Evolutionary conservation across 202 grass and related monocot species (phyloP).

Genomic region (Dendrocalamus latiflorus): DNA sequence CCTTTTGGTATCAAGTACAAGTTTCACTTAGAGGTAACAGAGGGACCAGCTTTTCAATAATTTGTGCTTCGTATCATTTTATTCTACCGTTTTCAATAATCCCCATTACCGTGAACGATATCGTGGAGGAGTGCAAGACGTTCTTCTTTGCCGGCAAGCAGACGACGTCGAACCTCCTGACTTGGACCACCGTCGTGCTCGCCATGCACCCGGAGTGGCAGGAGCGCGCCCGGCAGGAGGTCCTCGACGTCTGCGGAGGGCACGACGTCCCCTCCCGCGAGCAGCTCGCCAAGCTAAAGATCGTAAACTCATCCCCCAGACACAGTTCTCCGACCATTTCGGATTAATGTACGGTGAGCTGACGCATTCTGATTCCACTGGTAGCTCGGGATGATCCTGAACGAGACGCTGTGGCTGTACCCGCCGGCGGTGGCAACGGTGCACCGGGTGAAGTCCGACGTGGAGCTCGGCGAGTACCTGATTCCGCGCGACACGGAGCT

Average conservation of each 20-base stretch:
- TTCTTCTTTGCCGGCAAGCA: too few species aligned
- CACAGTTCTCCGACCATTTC: background rate
- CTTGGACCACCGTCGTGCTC: too few species aligned
- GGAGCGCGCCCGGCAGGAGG: conserved; percentile 61
- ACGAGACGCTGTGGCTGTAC: conserved; percentile 94
- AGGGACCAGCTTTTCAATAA: too few species aligned
- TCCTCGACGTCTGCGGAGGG: conserved; percentile 50
- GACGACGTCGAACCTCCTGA: too few species aligned
- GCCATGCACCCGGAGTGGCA: conserved; percentile 88
- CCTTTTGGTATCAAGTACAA: too few species aligned
- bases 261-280: too few species aligned
- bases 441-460: conserved; percentile 72
- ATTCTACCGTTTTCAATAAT: too few species aligned
- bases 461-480: conserved; percentile 64
- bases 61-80: too few species aligned
- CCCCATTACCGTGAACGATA: too few species aligned
- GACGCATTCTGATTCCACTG: conserved; percentile 1
- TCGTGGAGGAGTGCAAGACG: too few species aligned
- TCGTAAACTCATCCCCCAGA: conserved; percentile 28
- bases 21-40: too few species aligned
- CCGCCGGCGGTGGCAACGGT: conserved; percentile 95
- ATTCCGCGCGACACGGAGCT: conserved; percentile 88
- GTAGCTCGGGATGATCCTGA: conserved; percentile 88
- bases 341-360: background rate
- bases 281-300: conserved; percentile 87